Base-by-base conservation (phyloP, 1,284 basidiomycete species). In the Cutaneotrichosporon sp. region DNA sequence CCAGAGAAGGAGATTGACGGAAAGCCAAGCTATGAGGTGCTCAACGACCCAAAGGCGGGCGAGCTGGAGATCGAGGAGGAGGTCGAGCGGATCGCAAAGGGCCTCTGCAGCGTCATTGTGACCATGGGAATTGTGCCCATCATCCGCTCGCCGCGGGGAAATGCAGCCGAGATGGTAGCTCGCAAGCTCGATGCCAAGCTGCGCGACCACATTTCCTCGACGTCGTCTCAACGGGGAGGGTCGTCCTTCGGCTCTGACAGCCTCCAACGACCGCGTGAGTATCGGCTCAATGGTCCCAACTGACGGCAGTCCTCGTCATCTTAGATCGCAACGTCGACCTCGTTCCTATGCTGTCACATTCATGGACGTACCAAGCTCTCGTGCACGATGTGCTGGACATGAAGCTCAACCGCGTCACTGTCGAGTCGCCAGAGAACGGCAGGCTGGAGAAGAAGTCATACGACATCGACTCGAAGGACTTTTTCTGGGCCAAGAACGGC, bases 351-450 rank as follows among this genome's bases (percentile, higher is more conserved):
- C 76, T 99, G 14, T 88, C 90, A 2, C 96, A 99, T 70, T 93
- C 92, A 2, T 99, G 96, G 96, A 98, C 96, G 26, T 99, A 99
- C 67, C 96, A 99, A 76, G 92, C 96, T 0, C 83, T 99, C 19
- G 90, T 97, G 0, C 94, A 94, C 44, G 96, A 99, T 69, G 97
- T 97, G 56, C 82, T 99, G 26, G 89, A 96, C 52, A 91, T 98
- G 80, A 94, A 91, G 73, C 81, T 99, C 16, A 98, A 98, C 74
- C 85, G 94, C 11, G 93, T 98, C 16, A 85, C 90, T 1, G 85
- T 98, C 20, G 76, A 80, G 75, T 74, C 79, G 14, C 78, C 79
- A n/a, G 80, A 81, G 55, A 75, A 72, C 54, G 79, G 79, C 27
- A 74, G 76, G 43, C 80, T 86, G 17, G 82, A 85, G 69, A 94